These are phyloP conservation scores for Porphyra umbilicalis DNA, from an alignment of 31 red algal genomes.

Conservation along the genomic window DNA sequence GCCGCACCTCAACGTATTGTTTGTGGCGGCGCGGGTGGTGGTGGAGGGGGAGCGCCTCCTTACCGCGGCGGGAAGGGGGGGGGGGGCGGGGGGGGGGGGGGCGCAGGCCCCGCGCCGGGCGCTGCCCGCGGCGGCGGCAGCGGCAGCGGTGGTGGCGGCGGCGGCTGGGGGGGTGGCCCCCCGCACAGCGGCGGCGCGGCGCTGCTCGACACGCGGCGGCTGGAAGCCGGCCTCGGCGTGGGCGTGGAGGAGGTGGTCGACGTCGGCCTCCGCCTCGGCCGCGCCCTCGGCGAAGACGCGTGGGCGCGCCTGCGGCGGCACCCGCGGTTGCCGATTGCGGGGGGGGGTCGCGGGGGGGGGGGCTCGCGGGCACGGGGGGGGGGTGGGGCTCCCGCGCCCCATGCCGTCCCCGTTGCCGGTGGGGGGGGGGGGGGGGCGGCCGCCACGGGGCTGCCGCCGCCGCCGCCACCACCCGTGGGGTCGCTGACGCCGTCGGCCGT, in stretches of 20 bases:
- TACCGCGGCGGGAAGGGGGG: not conserved
- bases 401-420: no score
- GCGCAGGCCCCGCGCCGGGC: not conserved
- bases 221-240: not conserved
- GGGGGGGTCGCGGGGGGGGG: no score
- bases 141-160: not conserved
- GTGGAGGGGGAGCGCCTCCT: not conserved
- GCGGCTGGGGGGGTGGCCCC: not conserved
- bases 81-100: not conserved
- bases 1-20: conserved; percentile 86
- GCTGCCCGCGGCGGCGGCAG: not conserved
- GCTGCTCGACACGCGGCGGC: not conserved
- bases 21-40: conserved; percentile 64
- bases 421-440: not conserved
- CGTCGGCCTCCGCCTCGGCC: not conserved
- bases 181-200: not conserved
- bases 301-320: not conserved
- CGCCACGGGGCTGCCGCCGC: not conserved
- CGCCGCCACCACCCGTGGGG: no score
- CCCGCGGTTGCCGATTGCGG: not conserved
- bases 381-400: no score
- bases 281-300: not conserved
- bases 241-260: not conserved
- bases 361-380: no score
- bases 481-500: not conserved